phyloP scores from a whole-genome alignment of 345 rosid genomes.

The Punica granatum region DNA sequence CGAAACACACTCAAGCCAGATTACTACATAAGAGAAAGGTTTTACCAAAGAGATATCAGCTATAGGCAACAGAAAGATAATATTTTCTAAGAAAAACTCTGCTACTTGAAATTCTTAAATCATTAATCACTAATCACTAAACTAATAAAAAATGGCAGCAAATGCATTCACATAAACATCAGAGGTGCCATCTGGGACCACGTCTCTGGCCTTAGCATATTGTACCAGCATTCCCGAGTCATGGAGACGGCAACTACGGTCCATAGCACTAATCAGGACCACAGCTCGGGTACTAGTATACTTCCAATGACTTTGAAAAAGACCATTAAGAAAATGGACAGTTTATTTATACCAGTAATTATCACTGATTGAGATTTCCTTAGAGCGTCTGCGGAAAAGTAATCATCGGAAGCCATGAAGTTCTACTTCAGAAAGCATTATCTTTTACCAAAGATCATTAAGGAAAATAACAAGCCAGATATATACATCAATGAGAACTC shows the following conservation, averaged over 20 bases:
- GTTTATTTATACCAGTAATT: neutral
- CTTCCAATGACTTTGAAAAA: neutral
- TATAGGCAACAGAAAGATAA: neutral
- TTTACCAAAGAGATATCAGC: neutral
- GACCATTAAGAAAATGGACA: neutral
- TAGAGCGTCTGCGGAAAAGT: neutral
- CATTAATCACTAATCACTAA: neutral
- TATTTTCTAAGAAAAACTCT: neutral
- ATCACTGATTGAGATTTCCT: neutral
- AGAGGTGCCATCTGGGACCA: neutral
- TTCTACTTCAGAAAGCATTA: neutral
- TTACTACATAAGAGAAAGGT: neutral
- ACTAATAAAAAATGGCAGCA: neutral
- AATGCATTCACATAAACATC: neutral
- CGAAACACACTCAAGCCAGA: neutral
- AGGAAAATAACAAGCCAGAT: neutral
- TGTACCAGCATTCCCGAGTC: neutral
- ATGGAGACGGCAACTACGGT: neutral
- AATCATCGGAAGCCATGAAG: neutral
- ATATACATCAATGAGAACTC: neutral
- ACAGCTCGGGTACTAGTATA: neutral
- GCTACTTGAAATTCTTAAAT: constrained; percentile 1
- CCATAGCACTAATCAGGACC: neutral
- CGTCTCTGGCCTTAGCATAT: neutral
- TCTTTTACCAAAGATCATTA: neutral